Base-by-base conservation (phyloP, 805 yeast species). In the Wickerhamomyces canadensis region DNA sequence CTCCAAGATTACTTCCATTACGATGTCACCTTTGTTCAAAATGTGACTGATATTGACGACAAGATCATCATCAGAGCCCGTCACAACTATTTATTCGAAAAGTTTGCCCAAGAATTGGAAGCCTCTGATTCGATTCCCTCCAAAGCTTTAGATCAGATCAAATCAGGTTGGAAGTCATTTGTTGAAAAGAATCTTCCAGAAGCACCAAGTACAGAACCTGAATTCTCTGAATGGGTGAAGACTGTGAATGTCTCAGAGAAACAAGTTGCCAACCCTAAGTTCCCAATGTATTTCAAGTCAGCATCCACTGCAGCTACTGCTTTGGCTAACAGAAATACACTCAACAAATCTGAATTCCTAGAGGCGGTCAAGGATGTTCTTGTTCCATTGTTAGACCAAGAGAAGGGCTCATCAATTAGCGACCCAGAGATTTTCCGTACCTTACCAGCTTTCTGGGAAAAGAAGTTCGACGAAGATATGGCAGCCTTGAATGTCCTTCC, bases 41-140 rank as follows among this genome's bases (percentile, higher is more conserved):
- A 93, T 57, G 97, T 93, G 41, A 93, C 98, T n/a, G 98, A 93
- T 61, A 88, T 93, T 43, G 98, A 93, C 61, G 98, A 93, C 62
- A 93, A 93, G 63, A 93, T 93, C 62, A 93, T 93, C 52, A 65
- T 93, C 30, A 83, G 96, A 42, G 98, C 96, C 4, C 80, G 98
- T 60, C 97, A 93, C 56, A 80, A 77, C 51, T 80, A 80, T 59
- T 65, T 93, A 24, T 89, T 84, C 54, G 83, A 81, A 27, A 63
- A 79, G 47, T 84, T 74, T 50, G 57, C 67, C 12, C 47, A 54
- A 17, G 51, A 54, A 21, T 51, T 63, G 31, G 47, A 54, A 9
- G 37, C 36, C 15, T 51, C 49, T 14, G 45, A 49, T 32, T 14
- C 51, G 45, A 10, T 57, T 40, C 15, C 64, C 6, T 45, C 45